Conservation (phyloP, 371 early-diverging fungal genomes). For the Mucor irregularis region DNA sequence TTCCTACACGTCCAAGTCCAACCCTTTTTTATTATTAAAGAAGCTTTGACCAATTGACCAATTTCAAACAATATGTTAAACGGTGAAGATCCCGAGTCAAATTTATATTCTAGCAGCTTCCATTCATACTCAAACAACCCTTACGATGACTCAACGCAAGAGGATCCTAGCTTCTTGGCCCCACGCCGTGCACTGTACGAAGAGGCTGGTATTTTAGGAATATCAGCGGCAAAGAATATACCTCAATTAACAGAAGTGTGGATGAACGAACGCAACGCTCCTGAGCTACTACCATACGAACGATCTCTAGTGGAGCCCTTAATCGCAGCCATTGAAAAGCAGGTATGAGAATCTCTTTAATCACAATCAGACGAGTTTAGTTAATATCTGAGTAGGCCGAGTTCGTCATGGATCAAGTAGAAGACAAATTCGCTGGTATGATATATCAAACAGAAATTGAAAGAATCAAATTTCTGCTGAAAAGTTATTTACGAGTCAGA, state of each 20-base stretch:
- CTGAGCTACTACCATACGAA: constrained; percentile 73
- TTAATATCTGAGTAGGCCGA: constrained; percentile 9
- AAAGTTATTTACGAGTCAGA: constrained; percentile 73
- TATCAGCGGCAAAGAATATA: constrained; percentile 1
- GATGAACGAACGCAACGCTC: constrained; percentile 82
- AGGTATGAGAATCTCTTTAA: constrained; percentile 36
- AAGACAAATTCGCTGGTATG: constrained; percentile 54
- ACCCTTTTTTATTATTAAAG: too few relatives aligned
- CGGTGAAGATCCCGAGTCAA: too few relatives aligned
- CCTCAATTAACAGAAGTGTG: constrained; percentile 56
- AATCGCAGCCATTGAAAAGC: constrained; percentile 62
- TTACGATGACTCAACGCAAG: too few relatives aligned
- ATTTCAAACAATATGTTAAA: too few relatives aligned
- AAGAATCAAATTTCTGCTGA: constrained; percentile 75
- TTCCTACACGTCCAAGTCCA: too few relatives aligned
- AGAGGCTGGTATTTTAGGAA: constrained; percentile 1
- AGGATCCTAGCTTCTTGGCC: constrained; percentile 2
- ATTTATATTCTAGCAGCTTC: too few relatives aligned
- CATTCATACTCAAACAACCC: too few relatives aligned
- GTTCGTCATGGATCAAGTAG: constrained; percentile 15
- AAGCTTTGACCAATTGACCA: too few relatives aligned
- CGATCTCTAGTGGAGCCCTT: constrained; percentile 57
- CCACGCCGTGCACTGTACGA: neutral
- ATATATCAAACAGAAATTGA: constrained; percentile 83
- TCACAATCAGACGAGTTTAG: neutral